Base-by-base conservation (phyloP, 176 grass and related monocot species). In the Coix lacrymajobi region DNA sequence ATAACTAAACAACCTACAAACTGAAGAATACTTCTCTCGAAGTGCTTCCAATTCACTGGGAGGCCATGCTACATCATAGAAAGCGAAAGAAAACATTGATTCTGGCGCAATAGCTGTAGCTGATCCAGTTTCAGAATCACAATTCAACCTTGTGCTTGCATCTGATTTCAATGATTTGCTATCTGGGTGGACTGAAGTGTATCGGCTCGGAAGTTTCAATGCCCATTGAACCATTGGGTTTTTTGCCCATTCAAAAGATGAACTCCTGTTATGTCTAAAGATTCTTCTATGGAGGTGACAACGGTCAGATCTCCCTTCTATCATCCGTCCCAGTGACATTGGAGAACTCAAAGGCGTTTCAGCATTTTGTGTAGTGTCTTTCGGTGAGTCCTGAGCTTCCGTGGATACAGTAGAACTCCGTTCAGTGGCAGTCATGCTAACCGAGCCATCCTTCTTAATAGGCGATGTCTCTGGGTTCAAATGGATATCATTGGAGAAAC, bases 151-250 rank as follows among this genome's bases (percentile, higher is more conserved):
- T 49, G 78, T 33, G 66, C 73, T 88, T 52, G 83, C 58, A 92
- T 84, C 79, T 4, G 86, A 70, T 65, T 94, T 92, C 65, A 89
- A 33, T 8, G 78, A 83, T 79, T 90, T 95, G 79, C 74, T 75
- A 66, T 99, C 91, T 9, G 87, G 81, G 78, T 92, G 90, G 3
- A 98, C 70, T 10, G 91, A 79, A 63, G 41, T 26, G 51, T 91
- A 74, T 52, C 89, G 91, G 45, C 77, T 91, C 0, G 87, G 89
- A 79, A 90, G 82, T 82, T 85, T 88, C 93, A 92, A 90, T 6
- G 85, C 93, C 97, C 93, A 94, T 69, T 88, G 91, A 86, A 99
- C 78, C 80, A 95, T 82, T 3, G 87, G 92, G 44, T 79, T 70
- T 86, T 89, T 94, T 31, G 82, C 71, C 89, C 88, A 93, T 62